Base-by-base conservation (phyloP, 192 early-diverging fungal genomes). In the Backusella morwellensis region DNA sequence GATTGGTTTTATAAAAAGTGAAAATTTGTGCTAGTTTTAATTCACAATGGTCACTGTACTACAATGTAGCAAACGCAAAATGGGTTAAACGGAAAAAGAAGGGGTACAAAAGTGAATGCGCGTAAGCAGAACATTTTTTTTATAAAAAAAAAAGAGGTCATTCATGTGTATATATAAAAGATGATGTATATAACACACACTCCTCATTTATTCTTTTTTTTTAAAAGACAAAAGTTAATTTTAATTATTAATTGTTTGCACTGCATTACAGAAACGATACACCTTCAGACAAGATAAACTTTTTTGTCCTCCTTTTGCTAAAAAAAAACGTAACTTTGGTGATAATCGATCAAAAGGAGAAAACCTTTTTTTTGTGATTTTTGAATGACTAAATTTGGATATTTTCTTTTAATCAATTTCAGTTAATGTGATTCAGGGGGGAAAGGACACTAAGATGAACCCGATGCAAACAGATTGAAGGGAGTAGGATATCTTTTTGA, bases 401-500 rank as follows among this genome's bases (percentile, higher is more conserved):
- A 59, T 59, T 59, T 59, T 59, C 23, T 11, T 59, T 59, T 59
- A 23, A 59, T 59, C n/a, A 23, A 59, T 14, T 50, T 50, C 15
- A 50, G 12, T 44, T 44, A 44, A 54, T 54, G 50, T 54, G 19
- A 54, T 59, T 12, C 54, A 59, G 23, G 54, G 54, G 17, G 17
- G 19, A 9, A n/a, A 23, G 7, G 54, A 59, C 54, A 12, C 54
- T 59, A 59, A 59, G 54, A 59, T 59, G 54, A 59, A 59, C 23
- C 54, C 54, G 54, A 59, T 59, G 54, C 54, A 59, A 59, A 59
- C 23, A 59, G 54, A 59, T 59, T 59, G 54, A 59, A 59, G 54
- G 68, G 36, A 69, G 68, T 17, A 38, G 21, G 35, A 12, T 69
- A 69, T 69, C 36, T 40, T 68, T 69, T 35, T 35, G 68, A 69